Evolutionary conservation across 2,329 filamentous ascomycete genomes (phyloP).

Genomic region (Eurotiales sp.): DNA sequence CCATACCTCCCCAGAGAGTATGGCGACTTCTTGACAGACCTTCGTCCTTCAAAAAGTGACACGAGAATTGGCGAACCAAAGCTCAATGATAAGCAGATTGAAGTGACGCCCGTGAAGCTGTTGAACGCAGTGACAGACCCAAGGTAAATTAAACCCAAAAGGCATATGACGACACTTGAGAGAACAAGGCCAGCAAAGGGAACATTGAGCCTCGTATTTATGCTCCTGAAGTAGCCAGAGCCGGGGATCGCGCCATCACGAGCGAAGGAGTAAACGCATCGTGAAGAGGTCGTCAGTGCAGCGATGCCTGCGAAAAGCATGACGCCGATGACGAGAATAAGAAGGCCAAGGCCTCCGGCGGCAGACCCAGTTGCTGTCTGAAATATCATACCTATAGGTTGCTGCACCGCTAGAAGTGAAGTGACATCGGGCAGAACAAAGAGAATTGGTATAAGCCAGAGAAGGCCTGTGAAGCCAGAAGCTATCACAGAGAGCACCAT

Average conservation of each 20-base stretch:
- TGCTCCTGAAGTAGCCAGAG: conserved; percentile 61
- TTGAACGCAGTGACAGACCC: conserved; percentile 74
- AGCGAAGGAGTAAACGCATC: conserved; percentile 73
- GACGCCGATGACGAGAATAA: conserved; percentile 74
- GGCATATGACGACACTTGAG: conserved; percentile 64
- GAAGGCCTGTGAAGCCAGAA: conserved; percentile 61
- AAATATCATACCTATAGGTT: conserved; percentile 73
- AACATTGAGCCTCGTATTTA: conserved; percentile 63
- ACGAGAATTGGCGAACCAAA: conserved; percentile 75
- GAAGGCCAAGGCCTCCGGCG: conserved; percentile 68
- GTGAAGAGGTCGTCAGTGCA: conserved; percentile 67
- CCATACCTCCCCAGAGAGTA: conserved; percentile 69
- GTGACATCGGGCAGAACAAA: conserved; percentile 70
- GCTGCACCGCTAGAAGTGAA: conserved; percentile 63
- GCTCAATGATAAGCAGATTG: conserved; percentile 70
- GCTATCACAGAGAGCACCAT: conserved; percentile 67
- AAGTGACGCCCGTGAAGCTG: conserved; percentile 74
- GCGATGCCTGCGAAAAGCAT: conserved; percentile 73
- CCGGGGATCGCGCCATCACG: conserved; percentile 71
- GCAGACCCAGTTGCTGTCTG: conserved; percentile 70
- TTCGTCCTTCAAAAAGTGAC: conserved; percentile 63
- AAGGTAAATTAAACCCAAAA: conserved; percentile 75
- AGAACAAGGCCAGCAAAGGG: conserved; percentile 67
- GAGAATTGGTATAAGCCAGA: conserved; percentile 69
- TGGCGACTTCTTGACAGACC: conserved; percentile 60